Evolutionary conservation across 768 basidiomycete species (phyloP).

Genomic region (Tylopilus felleus): DNA sequence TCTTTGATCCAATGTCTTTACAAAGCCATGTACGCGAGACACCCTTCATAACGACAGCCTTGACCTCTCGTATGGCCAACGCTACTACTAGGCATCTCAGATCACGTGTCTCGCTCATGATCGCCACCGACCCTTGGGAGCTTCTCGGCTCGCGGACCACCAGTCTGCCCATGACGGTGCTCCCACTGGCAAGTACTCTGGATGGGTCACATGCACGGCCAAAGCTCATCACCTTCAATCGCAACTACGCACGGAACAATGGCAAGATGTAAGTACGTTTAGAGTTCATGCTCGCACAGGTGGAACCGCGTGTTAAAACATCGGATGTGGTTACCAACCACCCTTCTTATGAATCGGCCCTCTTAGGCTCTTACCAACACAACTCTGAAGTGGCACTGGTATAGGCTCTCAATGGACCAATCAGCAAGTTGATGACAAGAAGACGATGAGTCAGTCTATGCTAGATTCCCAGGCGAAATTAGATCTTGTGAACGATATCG

Average conservation of each 20-base stretch:
- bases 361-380: neutral
- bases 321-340: neutral
- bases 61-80: neutral
- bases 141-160: too few species aligned
- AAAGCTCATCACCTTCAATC: neutral
- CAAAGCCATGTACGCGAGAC: neutral
- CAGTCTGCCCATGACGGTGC: too few species aligned
- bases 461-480: neutral
- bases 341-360: neutral
- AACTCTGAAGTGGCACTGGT: neutral
- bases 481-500: neutral
- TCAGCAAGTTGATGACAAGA: neutral
- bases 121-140: too few species aligned
- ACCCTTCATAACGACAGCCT: neutral
- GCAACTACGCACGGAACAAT: too few species aligned
- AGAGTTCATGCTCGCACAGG: too few species aligned
- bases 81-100: neutral
- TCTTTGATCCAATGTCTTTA: neutral
- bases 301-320: neutral
- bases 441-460: neutral
- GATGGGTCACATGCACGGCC: neutral
- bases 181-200: too few species aligned
- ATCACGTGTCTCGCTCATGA: too few species aligned
- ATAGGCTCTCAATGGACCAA: neutral
- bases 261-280: neutral